Conservation (phyloP, 441 rosid species). For the Isatis lusitanica region DNA sequence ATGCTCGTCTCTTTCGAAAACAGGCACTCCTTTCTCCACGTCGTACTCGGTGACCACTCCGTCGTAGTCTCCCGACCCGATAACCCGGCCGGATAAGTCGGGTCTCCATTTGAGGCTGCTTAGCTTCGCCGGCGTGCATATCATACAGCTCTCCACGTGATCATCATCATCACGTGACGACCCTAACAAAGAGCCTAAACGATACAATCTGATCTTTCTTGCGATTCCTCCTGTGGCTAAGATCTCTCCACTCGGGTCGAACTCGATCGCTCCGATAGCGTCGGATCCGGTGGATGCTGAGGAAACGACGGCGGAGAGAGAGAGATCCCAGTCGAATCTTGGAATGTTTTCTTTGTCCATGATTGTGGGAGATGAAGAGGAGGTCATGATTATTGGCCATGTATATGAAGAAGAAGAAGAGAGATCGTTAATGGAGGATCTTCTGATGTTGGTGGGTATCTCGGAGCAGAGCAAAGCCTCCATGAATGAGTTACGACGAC, state of each 20-base stretch:
- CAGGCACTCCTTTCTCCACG: slow-evolving; percentile 57
- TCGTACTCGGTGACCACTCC: slow-evolving; percentile 93
- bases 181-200: slow-evolving; percentile 41
- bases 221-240: slow-evolving; percentile 92
- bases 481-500: slow-evolving; percentile 33
- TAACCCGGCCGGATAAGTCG: slow-evolving; percentile 48
- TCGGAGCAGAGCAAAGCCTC: slow-evolving; percentile 35
- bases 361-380: slow-evolving; percentile 19
- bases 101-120: slow-evolving; percentile 82
- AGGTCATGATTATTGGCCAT: slow-evolving; percentile 40
- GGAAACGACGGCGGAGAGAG: slow-evolving; percentile 46
- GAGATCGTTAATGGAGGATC: slow-evolving; percentile 29
- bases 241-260: slow-evolving; percentile 54
- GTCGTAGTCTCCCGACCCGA: slow-evolving; percentile 87
- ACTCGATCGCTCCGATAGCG: slow-evolving; percentile 69
- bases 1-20: slow-evolving; percentile 89
- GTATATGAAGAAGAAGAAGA: slow-evolving; percentile 31
- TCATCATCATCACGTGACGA: slow-evolving; percentile 34
- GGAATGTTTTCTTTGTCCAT: slow-evolving; percentile 31
- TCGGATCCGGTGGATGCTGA: slow-evolving; percentile 55
- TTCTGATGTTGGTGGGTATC: slow-evolving; percentile 27
- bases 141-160: slow-evolving; percentile 49
- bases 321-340: slow-evolving; percentile 71
- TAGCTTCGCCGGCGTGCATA: slow-evolving; percentile 87
- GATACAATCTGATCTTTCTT: slow-evolving; percentile 69